Evolutionary conservation across 1,139 yeast genomes (phyloP).

Genomic region (Nakaseomyces nivariensis): DNA sequence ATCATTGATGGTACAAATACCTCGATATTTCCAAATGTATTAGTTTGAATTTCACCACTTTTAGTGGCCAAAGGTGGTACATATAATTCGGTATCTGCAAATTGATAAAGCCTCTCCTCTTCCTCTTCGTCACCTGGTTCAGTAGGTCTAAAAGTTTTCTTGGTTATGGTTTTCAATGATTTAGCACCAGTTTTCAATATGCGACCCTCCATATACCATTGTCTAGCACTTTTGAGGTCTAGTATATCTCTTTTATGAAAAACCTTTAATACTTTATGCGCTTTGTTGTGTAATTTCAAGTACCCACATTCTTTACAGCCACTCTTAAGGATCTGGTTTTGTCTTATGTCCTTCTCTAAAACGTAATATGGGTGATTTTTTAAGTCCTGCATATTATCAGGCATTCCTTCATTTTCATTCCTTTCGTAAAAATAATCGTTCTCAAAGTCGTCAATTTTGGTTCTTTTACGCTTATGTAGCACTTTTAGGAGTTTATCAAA

Average conservation of each 20-base stretch:
- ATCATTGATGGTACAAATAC: conserved; percentile 68
- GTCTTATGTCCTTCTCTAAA: conserved; percentile 60
- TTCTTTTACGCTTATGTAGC: conserved; percentile 29
- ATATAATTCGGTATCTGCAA: conserved; percentile 64
- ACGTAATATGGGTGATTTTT: conserved; percentile 84
- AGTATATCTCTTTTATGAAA: conserved; percentile 60
- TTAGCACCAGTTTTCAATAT: conserved; percentile 60
- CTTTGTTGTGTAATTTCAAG: conserved; percentile 37
- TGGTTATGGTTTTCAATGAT: conserved; percentile 43
- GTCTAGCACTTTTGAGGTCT: conserved; percentile 58
- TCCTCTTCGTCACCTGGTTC: conserved; percentile 34
- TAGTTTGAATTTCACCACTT: conserved; percentile 58
- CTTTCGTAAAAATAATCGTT: conserved; percentile 57
- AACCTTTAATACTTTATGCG: conserved; percentile 37
- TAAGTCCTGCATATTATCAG: conserved; percentile 72
- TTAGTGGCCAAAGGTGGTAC: conserved; percentile 46
- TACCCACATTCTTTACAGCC: conserved; percentile 59
- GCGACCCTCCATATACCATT: conserved; percentile 82
- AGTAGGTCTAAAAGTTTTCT: conserved; percentile 24
- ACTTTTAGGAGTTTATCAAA: conserved; percentile 33
- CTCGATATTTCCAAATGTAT: conserved; percentile 77
- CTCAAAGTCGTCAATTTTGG: conserved; percentile 57
- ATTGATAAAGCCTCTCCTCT: conserved; percentile 60
- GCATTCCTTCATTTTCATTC: conserved; percentile 75
- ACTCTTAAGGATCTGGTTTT: conserved; percentile 64